phyloP scores from a whole-genome alignment of 352 stramenopile species.

The Phytophthora idaei region DNA sequence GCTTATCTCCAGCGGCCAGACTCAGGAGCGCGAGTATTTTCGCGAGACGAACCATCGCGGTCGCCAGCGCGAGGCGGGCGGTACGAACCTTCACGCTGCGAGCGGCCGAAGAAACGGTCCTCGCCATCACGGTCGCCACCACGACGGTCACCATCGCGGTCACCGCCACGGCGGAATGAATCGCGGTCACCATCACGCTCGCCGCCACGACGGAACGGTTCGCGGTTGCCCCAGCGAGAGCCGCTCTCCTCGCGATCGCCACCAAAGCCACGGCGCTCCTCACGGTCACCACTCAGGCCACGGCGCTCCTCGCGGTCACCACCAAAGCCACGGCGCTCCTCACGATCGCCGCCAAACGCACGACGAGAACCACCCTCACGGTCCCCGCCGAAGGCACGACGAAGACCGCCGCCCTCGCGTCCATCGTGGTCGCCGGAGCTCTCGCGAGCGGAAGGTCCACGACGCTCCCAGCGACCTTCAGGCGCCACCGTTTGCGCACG shows the following conservation, averaged over 20 bases:
- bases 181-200: slow-evolving; percentile 34
- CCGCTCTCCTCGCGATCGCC: slow-evolving; percentile 37
- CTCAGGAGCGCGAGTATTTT: slow-evolving; percentile 53
- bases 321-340: slow-evolving; percentile 27
- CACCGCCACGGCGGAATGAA: slow-evolving; percentile 33
- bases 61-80: slow-evolving; percentile 50
- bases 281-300: slow-evolving; percentile 40
- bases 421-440: slow-evolving; percentile 33
- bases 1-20: slow-evolving; percentile 73
- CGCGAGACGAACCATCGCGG: slow-evolving; percentile 41
- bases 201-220: slow-evolving; percentile 32
- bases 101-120: slow-evolving; percentile 56
- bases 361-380: slow-evolving; percentile 41
- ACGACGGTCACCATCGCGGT: slow-evolving; percentile 38
- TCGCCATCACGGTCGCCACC: slow-evolving; percentile 39
- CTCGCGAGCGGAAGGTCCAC: slow-evolving; percentile 48
- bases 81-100: slow-evolving; percentile 58
- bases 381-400: slow-evolving; percentile 36
- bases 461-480: slow-evolving; percentile 66
- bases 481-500: slow-evolving; percentile 46
- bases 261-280: slow-evolving; percentile 27
- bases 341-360: slow-evolving; percentile 45
- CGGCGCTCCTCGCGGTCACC: slow-evolving; percentile 40
- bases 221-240: slow-evolving; percentile 22
- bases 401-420: slow-evolving; percentile 34